Base-by-base conservation (phyloP, 129 eudicot species). In the Centaurea solstitialis region DNA sequence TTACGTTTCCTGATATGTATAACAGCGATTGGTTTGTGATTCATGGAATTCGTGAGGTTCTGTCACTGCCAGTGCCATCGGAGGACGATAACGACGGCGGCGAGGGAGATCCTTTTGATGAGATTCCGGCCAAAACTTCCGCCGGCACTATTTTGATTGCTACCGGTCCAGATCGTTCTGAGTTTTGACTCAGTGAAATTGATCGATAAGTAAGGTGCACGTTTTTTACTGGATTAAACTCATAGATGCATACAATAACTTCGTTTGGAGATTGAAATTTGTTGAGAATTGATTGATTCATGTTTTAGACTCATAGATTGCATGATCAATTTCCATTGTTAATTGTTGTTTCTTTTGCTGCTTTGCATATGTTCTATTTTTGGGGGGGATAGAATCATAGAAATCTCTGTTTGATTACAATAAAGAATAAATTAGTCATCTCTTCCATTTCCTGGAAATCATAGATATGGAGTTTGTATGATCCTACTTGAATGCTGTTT, bases 1-100 rank as follows among this genome's bases (percentile, higher is more conserved):
- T 93, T 45, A 84, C 90, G 1, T 88, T 79, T 40, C 94, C 97
- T 13, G 97, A 91, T 20, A 75, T 93, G 90, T 91, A 83, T 67
- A 78, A 83, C 41, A 82, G 83, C 68, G 94, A 91, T 22, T 83
- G 90, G 89, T 68, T 93, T 74, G 93, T 88, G 73, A 79, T 93
- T 85, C 98, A 93, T 35, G 98, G 98, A 66, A 77, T 92, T 13
- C 57, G 85, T 2, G 87, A 79, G 4, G 74, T 78, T 67, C 76
- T 91, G 59, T 57, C 85, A 0, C 20, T 81, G 82, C 82, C 85
- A 0, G 76, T 6, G n/a, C 78, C 78, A 15, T 68, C 17, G 3
- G 79, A 77, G 7, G 85, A 82, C 33, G 72, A 41, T 3, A 64
- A 64, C 15, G 86, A 83, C 17, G 77, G 64, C 9, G 82, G 64